Conservation (phyloP, 352 stramenopile genomes). For the Phytophthora cactorum region DNA sequence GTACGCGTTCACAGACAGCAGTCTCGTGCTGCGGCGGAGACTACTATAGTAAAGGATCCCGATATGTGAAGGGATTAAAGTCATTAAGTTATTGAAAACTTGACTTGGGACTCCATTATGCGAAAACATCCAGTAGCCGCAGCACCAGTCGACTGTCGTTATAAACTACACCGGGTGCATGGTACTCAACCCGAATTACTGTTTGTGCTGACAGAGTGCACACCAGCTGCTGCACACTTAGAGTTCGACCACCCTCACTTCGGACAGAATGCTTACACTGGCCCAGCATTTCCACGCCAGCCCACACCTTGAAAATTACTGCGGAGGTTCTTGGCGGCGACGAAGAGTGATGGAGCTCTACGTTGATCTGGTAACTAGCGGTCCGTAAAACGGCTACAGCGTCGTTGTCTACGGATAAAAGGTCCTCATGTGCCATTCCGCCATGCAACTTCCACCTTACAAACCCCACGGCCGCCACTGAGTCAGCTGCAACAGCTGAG, state of each 20-base stretch:
- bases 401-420: slow-evolving; percentile 42
- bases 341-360: slow-evolving; percentile 37
- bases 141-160: not conserved
- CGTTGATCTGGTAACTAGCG: slow-evolving; percentile 42
- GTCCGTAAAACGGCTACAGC: slow-evolving; percentile 30
- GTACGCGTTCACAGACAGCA: slow-evolving; percentile 33
- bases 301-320: slow-evolving; percentile 49
- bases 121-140: slow-evolving; percentile 16
- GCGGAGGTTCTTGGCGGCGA: not conserved
- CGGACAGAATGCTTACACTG: slow-evolving; percentile 27
- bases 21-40: slow-evolving; percentile 13
- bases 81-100: not conserved
- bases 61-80: not conserved
- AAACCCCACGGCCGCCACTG: slow-evolving; percentile 22
- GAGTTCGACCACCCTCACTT: slow-evolving; percentile 15
- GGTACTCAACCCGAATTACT: slow-evolving; percentile 32
- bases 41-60: not conserved
- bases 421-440: slow-evolving; percentile 15
- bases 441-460: slow-evolving; percentile 38
- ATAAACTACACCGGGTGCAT: slow-evolving; percentile 1
- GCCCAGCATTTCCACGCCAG: slow-evolving; percentile 27
- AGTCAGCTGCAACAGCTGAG: slow-evolving; percentile 23
- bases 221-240: slow-evolving; percentile 39
- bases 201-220: slow-evolving; percentile 29
- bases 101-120: not conserved